Percentiles rank a stretch among this genome's conserved stretches.
These are phyloP conservation scores for Monosporascus sp. DNA, from an alignment of 2,329 filamentous ascomycete species.

Conservation along the genomic window DNA sequence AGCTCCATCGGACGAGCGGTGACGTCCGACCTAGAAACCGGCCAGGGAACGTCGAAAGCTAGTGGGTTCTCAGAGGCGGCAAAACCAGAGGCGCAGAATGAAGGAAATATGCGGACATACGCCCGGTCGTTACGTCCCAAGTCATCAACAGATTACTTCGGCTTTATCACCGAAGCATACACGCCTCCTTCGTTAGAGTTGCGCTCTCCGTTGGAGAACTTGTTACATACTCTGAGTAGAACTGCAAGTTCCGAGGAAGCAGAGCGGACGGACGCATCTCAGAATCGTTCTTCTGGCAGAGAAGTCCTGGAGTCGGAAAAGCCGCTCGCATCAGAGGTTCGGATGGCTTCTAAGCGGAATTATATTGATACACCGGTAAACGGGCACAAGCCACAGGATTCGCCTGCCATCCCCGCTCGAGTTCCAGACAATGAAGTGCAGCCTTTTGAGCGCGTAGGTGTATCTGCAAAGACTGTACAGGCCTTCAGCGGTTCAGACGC, in stretches of 20 bases:
- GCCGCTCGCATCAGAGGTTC: not conserved
- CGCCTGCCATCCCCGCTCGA: constrained; percentile 20
- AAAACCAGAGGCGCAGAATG: not conserved
- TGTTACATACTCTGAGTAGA: constrained; percentile 13
- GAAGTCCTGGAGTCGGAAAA: not conserved
- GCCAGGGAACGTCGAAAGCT: not conserved
- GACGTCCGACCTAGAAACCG: not conserved
- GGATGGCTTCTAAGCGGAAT: constrained; percentile 3
- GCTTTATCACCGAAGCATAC: constrained; percentile 25
- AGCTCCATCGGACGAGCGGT: constrained; percentile 1
- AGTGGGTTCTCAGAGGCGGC: not conserved
- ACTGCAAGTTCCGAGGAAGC: constrained; percentile 15
- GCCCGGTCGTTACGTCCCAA: constrained; percentile 12
- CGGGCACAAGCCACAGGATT: constrained; percentile 15
- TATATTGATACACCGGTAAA: constrained; percentile 1
- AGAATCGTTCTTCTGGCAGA: constrained; percentile 2
- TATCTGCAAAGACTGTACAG: constrained; percentile 20
- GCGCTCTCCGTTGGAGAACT: constrained; percentile 14
- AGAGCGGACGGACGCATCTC: constrained; percentile 13
- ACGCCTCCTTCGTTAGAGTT: constrained; percentile 22
- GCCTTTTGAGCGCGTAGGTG: constrained; percentile 20
- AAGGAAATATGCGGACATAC: constrained; percentile 6
- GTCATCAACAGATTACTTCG: constrained; percentile 24
- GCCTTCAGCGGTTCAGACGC: constrained; percentile 12
- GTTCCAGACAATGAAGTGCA: constrained; percentile 26